Percentiles rank a stretch among this genome's conserved stretches.
phyloP scores from a whole-genome alignment of 2,329 filamentous ascomycete genomes.

The Didymella arachidicola region DNA sequence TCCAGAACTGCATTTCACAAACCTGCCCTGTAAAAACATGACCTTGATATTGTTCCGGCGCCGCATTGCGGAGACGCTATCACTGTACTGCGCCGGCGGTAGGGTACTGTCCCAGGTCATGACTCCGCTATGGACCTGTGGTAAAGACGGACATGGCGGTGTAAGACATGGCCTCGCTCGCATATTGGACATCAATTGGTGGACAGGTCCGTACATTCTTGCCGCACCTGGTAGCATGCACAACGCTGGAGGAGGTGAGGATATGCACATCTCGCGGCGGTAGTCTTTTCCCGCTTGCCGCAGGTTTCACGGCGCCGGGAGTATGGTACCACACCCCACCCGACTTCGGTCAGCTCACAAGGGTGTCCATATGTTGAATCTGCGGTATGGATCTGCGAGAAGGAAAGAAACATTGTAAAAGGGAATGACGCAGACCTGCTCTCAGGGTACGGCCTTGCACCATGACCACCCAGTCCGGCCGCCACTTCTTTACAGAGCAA shows the following conservation, averaged over 20 bases:
- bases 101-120: constrained; percentile 41
- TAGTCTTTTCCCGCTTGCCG: constrained; percentile 31
- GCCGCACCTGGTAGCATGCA: constrained; percentile 26
- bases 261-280: constrained; percentile 17
- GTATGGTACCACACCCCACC: constrained; percentile 25
- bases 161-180: constrained; percentile 6
- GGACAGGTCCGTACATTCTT: constrained; percentile 12
- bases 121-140: constrained; percentile 24
- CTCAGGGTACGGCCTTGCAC: background rate
- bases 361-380: background rate
- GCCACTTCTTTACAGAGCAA: background rate
- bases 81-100: constrained; percentile 40
- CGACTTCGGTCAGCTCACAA: constrained; percentile 11
- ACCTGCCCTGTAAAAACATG: constrained; percentile 17
- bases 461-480: background rate
- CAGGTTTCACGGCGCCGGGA: constrained; percentile 34
- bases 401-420: background rate
- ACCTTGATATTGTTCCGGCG: constrained; percentile 23
- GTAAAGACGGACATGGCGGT: constrained; percentile 12
- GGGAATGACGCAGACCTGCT: background rate
- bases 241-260: constrained; percentile 20
- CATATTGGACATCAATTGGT: constrained; percentile 14
- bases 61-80: constrained; percentile 25
- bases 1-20: constrained; percentile 27
- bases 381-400: background rate